Conservation (phyloP, 768 basidiomycete species). For the Suillus subluteus region DNA sequence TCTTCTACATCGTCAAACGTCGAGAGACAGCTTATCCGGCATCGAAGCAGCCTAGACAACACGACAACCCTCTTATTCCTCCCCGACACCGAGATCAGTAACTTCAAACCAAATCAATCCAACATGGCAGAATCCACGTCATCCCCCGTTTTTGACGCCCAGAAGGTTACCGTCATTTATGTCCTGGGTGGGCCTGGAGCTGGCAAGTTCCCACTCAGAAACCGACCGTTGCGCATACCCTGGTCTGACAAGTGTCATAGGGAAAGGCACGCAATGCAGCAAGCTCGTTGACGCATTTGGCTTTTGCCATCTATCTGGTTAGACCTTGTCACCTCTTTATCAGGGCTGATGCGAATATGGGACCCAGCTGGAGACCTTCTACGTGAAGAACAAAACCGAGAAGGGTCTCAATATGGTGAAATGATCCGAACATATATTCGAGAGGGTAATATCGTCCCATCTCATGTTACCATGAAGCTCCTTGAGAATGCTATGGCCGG, state of each 20-base stretch:
- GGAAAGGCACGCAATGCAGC: slow-evolving; percentile 95
- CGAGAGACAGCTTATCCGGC: slow-evolving; percentile 63
- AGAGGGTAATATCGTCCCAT: slow-evolving; percentile 93
- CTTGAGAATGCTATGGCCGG: slow-evolving; percentile 89
- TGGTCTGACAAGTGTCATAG: slow-evolving; percentile 42
- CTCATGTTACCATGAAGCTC: slow-evolving; percentile 95
- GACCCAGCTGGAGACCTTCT: slow-evolving; percentile 91
- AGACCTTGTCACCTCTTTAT: slow-evolving; percentile 21
- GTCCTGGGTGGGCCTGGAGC: slow-evolving; percentile 98
- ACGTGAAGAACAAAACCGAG: slow-evolving; percentile 89
- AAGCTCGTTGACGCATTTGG: slow-evolving; percentile 81
- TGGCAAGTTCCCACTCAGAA: slow-evolving; percentile 49
- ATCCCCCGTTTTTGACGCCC: slow-evolving; percentile 54
- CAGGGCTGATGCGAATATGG: background rate
- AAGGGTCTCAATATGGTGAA: slow-evolving; percentile 79
- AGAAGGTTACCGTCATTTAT: slow-evolving; percentile 86
- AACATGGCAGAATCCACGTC: background rate
- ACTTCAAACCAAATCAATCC: background rate
- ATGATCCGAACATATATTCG: slow-evolving; percentile 88
- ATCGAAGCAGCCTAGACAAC: slow-evolving; percentile 60
- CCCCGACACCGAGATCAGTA: slow-evolving; percentile 47
- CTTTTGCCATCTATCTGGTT: slow-evolving; percentile 94
- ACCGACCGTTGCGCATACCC: slow-evolving; percentile 11
- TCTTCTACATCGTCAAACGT: slow-evolving; percentile 56
- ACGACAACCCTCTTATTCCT: slow-evolving; percentile 68